Conservation (phyloP, 2,329 filamentous ascomycete species). For the Amauroascus niger region DNA sequence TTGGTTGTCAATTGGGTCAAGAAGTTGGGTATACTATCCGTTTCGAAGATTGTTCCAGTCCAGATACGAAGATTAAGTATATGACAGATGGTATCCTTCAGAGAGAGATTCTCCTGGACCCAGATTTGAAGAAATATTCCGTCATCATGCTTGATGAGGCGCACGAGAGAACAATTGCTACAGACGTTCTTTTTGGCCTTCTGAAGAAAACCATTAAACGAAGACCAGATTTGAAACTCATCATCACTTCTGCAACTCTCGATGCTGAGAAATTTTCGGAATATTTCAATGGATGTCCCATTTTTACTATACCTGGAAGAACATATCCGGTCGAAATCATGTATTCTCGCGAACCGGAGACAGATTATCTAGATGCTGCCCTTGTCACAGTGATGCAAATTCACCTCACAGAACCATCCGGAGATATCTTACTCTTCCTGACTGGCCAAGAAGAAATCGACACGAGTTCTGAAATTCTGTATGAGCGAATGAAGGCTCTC, state of each 20-base stretch:
- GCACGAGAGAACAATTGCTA: constrained; percentile 92
- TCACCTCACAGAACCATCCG: constrained; percentile 79
- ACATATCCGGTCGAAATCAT: constrained; percentile 94
- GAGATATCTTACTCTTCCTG: constrained; percentile 92
- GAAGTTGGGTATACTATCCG: constrained; percentile 97
- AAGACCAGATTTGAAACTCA: constrained; percentile 80
- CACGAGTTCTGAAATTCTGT: constrained; percentile 82
- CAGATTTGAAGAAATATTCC: constrained; percentile 78
- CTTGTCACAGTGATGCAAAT: constrained; percentile 98
- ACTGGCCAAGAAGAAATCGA: constrained; percentile 98
- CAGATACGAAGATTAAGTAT: constrained; percentile 91
- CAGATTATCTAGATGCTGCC: constrained; percentile 87
- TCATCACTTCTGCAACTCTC: constrained; percentile 91
- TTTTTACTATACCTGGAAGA: constrained; percentile 90
- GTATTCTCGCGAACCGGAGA: constrained; percentile 89
- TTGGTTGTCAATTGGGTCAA: constrained; percentile 79
- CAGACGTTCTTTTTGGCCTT: constrained; percentile 87
- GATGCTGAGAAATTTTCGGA: constrained; percentile 96
- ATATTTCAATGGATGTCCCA: constrained; percentile 92
- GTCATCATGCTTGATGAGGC: constrained; percentile 98
- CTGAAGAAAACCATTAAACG: constrained; percentile 87
- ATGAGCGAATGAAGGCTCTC: constrained; percentile 90
- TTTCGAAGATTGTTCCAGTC: constrained; percentile 87
- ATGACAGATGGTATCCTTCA: constrained; percentile 99
- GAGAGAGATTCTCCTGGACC: constrained; percentile 86